Conservation (phyloP, 192 early-diverging fungal genomes). For the Podochytrium sp. region DNA sequence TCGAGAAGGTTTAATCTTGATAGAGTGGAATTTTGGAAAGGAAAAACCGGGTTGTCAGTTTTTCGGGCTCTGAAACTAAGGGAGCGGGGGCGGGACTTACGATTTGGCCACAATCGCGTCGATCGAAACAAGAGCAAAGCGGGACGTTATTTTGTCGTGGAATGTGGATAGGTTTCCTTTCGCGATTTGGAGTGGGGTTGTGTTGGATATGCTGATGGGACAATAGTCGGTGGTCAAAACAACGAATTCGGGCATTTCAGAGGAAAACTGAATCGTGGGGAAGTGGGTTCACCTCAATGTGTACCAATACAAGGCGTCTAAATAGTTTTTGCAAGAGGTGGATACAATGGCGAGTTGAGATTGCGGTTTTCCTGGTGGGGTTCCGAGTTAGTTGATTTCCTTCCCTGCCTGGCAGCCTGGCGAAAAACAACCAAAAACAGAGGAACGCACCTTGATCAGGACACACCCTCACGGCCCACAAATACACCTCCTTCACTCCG, state of each 20-base stretch:
- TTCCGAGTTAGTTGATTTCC: background rate
- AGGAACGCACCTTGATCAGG: conserved; percentile 2
- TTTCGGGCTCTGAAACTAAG: background rate
- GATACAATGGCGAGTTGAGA: conserved; percentile 48
- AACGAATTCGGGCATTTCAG: background rate
- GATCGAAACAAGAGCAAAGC: conserved; percentile 4
- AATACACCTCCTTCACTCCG: background rate
- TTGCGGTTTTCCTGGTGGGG: conserved; percentile 40
- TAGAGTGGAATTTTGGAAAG: background rate
- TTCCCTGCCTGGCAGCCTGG: background rate
- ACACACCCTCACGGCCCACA: conserved; percentile 9
- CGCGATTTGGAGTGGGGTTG: conserved; percentile 32
- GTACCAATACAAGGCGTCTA: conserved; percentile 50
- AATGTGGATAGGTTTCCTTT: conserved; percentile 40
- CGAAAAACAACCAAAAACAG: background rate
- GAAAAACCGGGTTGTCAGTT: background rate
- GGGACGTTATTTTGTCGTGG: conserved; percentile 24
- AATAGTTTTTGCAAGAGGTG: conserved; percentile 27
- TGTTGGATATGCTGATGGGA: conserved; percentile 33
- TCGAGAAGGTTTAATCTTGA: background rate
- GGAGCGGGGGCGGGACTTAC: background rate
- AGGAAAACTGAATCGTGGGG: no score
- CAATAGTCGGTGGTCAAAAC: background rate
- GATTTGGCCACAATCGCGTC: background rate
- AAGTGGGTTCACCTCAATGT: conserved; percentile 49